Base-by-base conservation (phyloP, 2,329 filamentous ascomycete species). In the Dothideomycetes sp. region DNA sequence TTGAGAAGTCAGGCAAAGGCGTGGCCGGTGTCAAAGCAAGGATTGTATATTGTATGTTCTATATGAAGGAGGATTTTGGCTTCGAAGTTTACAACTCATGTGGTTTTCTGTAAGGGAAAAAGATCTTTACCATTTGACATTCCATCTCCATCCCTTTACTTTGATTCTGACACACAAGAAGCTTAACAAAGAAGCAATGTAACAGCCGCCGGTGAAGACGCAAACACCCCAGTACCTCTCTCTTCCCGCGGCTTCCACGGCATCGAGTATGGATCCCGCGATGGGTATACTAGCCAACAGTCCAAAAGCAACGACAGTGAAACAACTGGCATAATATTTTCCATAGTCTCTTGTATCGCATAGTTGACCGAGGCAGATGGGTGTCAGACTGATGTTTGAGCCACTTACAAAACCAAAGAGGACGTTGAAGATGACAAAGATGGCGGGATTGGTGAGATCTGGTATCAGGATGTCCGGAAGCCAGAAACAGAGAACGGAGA, bases 301-400 rank as follows among this genome's bases (percentile, higher is more conserved):
- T 1, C 82, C 83, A 54, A 93, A 74, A 13, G 78, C 82, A n/a
- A 91, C 85, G 23, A 93, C 65, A 0, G 82, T 88, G 57, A 93
- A 94, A 45, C 80, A 78, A 0, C 84, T 91, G 8, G 85, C 84
- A 53, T 91, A 93, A 59, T 91, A 60, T 3, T 84, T 69, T 0
- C 86, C 86, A 54, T 93, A 94, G 39, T 88, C 69, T 51, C 84
- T 76, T 11, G 83, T 89, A 51, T 78, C 78, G 61, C 86, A 94
- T 33, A 94, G 68, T 57, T 83, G 78, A 0, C 84, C 82, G 9
- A 94, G 76, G 54, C 86, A 88, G 1, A 94, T 86, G 0, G 88
- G 86, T 0, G 83, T 84, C 45, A 94, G 68, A 11, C 76, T 79
- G 51, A 94, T 87, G 51, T 85, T 84, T 35, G 77, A 82, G 2